Conservation (phyloP, 805 yeast genomes). For the Kuraishia capsulata region DNA sequence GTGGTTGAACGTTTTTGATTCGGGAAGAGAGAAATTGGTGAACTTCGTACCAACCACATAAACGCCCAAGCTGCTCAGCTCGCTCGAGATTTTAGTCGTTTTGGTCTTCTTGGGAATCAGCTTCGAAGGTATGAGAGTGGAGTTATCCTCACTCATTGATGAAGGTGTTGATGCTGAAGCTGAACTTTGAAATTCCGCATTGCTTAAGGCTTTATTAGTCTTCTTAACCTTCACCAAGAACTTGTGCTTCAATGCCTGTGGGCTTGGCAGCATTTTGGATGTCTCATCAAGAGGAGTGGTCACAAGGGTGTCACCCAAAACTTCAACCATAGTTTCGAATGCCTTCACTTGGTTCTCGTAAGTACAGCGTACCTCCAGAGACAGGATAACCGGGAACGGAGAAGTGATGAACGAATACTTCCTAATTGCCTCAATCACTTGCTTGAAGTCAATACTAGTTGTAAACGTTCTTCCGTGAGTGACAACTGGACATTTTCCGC, state of each 20-base stretch:
- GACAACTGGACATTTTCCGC: constrained; percentile 64
- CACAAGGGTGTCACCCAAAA: constrained; percentile 52
- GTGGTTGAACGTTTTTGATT: constrained; percentile 72
- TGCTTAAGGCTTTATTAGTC: constrained; percentile 20
- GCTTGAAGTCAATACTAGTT: constrained; percentile 54
- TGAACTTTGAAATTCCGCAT: constrained; percentile 5
- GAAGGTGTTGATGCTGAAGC: constrained; percentile 19
- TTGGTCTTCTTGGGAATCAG: constrained; percentile 1
- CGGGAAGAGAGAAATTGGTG: constrained; percentile 77
- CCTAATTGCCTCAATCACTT: constrained; percentile 64
- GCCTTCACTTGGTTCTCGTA: constrained; percentile 56
- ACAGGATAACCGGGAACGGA: constrained; percentile 76
- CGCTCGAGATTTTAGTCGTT: constrained; percentile 22
- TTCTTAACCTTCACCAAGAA: constrained; percentile 75
- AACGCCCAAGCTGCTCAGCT: constrained; percentile 54
- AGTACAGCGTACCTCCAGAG: constrained; percentile 79
- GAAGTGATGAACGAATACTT: constrained; percentile 86
- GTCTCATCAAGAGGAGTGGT: constrained; percentile 23
- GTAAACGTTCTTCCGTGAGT: constrained; percentile 88
- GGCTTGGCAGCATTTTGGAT: constrained; percentile 50
- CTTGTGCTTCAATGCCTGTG: constrained; percentile 58
- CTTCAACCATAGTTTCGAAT: constrained; percentile 39
- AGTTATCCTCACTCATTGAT: constrained; percentile 13
- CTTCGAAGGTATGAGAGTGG: constrained; percentile 25
- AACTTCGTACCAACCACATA: constrained; percentile 72